A percentile compares a stretch with the other conserved stretches of the same genome.
These are phyloP conservation scores for Nitzschia sp. DNA, from an alignment of 108 stramenopile genomes.

Conservation along the genomic window DNA sequence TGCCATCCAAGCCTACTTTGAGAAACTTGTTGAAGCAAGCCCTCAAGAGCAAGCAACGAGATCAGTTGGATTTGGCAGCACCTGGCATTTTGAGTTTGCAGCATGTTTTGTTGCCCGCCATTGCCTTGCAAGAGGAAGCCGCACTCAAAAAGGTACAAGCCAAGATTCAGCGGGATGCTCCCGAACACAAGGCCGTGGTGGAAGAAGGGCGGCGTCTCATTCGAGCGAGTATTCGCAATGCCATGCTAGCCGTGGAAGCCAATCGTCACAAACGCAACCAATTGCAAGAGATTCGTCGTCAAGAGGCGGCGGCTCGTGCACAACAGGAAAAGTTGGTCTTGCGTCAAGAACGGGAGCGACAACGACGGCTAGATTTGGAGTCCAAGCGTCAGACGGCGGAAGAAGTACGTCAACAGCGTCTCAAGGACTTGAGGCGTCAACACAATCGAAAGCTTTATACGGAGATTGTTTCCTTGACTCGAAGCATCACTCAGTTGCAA, in stretches of 20 bases:
- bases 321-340: not conserved
- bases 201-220: slow-evolving; percentile 39
- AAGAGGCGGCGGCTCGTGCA: not conserved
- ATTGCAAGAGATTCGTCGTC: not conserved
- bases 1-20: slow-evolving; percentile 29
- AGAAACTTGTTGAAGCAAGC: slow-evolving; percentile 26
- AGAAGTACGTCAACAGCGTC: slow-evolving; percentile 1
- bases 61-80: slow-evolving; percentile 28
- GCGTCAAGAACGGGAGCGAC: slow-evolving; percentile 15
- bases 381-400: slow-evolving; percentile 17
- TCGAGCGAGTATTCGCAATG: slow-evolving; percentile 21
- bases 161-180: slow-evolving; percentile 45
- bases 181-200: slow-evolving; percentile 20
- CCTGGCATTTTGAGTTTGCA: slow-evolving; percentile 52
- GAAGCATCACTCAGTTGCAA: slow-evolving; percentile 41
- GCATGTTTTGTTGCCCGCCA: slow-evolving; percentile 54
- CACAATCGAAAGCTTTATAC: slow-evolving; percentile 46
- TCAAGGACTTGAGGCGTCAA: slow-evolving; percentile 18
- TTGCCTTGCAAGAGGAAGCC: slow-evolving; percentile 37
- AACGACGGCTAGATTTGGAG: slow-evolving; percentile 17
- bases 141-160: slow-evolving; percentile 48
- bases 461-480: slow-evolving; percentile 54
- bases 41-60: slow-evolving; percentile 15
- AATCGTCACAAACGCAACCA: slow-evolving; percentile 21
- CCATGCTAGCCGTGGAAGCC: slow-evolving; percentile 29